These are phyloP conservation scores for Flaveria floridana DNA, from an alignment of 140 eudicot genomes.

Conservation along the genomic window DNA sequence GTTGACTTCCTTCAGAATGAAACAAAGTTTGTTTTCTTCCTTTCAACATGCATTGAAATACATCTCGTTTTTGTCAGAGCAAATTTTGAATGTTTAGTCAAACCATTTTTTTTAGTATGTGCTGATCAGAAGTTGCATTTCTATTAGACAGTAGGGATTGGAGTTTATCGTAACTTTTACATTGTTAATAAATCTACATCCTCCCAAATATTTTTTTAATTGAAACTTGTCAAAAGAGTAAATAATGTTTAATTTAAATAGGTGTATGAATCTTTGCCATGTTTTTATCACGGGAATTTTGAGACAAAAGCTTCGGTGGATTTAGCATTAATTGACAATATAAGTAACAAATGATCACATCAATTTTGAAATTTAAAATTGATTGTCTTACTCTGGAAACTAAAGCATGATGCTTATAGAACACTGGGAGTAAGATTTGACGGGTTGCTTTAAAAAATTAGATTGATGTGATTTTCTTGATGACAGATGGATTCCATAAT, in stretches of 20 bases:
- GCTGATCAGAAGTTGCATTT: not conserved
- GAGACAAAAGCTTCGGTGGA: not conserved
- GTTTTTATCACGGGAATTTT: not conserved
- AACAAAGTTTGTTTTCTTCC: conserved; percentile 48
- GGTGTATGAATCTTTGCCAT: not conserved
- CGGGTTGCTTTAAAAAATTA: not conserved
- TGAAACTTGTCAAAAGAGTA: conserved; percentile 10
- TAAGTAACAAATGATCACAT: not conserved
- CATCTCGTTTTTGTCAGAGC: not conserved
- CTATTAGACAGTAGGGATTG: not conserved
- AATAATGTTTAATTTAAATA: not conserved
- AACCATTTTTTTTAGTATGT: not conserved
- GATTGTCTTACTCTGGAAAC: conserved; percentile 2
- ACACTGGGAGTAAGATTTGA: not conserved
- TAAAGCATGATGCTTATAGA: too few relatives aligned
- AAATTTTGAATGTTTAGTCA: not conserved
- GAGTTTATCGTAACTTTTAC: not conserved
- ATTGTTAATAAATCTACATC: not conserved
- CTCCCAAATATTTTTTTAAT: not conserved
- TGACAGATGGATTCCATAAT: not conserved
- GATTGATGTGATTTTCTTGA: not conserved
- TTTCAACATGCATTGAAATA: not conserved
- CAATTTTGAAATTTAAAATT: not conserved
- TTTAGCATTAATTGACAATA: not conserved
- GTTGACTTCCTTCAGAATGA: conserved; percentile 63